Percentiles rank a stretch among this genome's conserved stretches.
Evolutionary conservation across 1,139 yeast species (phyloP).

Genomic region (Candida sp.): DNA sequence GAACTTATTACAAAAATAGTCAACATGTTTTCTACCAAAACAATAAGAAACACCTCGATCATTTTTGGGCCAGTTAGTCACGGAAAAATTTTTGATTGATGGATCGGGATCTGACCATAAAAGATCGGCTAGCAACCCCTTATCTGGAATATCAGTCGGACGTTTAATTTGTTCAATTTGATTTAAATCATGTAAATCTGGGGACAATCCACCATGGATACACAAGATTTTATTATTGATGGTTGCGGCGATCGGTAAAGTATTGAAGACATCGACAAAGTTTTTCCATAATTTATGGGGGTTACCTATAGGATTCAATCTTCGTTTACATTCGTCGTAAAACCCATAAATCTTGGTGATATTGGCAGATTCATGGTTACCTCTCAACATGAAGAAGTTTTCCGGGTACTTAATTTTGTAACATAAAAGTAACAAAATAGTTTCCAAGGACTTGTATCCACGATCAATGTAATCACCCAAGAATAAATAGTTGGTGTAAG

Average conservation of each 20-base stretch:
- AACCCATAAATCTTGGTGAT: constrained; percentile 85
- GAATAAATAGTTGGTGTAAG: constrained; percentile 72
- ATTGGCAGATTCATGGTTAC: constrained; percentile 83
- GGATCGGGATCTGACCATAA: constrained; percentile 89
- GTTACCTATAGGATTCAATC: constrained; percentile 50
- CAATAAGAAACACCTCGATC: constrained; percentile 87
- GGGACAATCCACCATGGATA: constrained; percentile 89
- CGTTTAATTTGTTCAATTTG: constrained; percentile 71
- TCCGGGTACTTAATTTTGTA: constrained; percentile 81
- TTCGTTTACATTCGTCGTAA: constrained; percentile 83
- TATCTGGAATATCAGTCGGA: constrained; percentile 87
- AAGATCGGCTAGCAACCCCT: constrained; percentile 76
- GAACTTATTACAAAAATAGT: constrained; percentile 64
- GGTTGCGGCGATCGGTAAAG: constrained; percentile 83
- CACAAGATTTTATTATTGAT: constrained; percentile 83
- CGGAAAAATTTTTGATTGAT: constrained; percentile 38
- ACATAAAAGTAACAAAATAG: constrained; percentile 66
- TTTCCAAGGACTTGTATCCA: constrained; percentile 80
- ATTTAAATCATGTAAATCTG: constrained; percentile 59
- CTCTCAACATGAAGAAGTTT: constrained; percentile 77
- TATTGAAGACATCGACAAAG: constrained; percentile 80
- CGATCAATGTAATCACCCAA: constrained; percentile 87
- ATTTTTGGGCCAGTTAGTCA: constrained; percentile 72
- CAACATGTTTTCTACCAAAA: constrained; percentile 73
- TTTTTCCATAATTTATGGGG: constrained; percentile 65